phyloP scores from a whole-genome alignment of 257 asterid species.

The Rehmannia glutinosa region DNA sequence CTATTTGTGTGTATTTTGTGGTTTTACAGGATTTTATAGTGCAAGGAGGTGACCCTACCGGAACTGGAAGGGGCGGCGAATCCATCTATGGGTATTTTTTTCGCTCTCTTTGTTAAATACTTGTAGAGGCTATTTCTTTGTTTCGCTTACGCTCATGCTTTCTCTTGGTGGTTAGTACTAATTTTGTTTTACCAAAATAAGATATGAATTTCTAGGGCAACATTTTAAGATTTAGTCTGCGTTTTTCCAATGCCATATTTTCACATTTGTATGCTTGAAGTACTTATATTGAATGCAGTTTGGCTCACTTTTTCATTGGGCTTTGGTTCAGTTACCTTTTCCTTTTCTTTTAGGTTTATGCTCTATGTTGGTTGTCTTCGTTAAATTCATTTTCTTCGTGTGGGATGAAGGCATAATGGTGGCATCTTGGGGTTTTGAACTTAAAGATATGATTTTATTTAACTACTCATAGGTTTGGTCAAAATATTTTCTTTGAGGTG shows the following conservation, averaged over 20 bases:
- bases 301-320: neutral
- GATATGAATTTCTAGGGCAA: neutral
- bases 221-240: neutral
- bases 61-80: slow-evolving; percentile 96
- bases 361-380: neutral
- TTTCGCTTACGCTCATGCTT: neutral
- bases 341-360: neutral
- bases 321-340: neutral
- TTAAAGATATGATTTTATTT: neutral
- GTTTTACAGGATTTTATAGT: slow-evolving; percentile 68
- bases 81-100: slow-evolving; percentile 74
- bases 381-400: neutral
- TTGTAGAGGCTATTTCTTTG: neutral
- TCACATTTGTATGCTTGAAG: neutral
- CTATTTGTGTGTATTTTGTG: slow-evolving; percentile 7
- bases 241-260: neutral
- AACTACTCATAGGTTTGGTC: neutral
- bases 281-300: neutral
- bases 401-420: neutral
- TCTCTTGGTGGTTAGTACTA: neutral
- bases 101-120: neutral
- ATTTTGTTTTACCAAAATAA: neutral
- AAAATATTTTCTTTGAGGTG: neutral
- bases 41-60: slow-evolving; percentile 99
- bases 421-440: neutral